Base-by-base conservation (phyloP, 1,284 basidiomycete species). In the Naganishia sp. region DNA sequence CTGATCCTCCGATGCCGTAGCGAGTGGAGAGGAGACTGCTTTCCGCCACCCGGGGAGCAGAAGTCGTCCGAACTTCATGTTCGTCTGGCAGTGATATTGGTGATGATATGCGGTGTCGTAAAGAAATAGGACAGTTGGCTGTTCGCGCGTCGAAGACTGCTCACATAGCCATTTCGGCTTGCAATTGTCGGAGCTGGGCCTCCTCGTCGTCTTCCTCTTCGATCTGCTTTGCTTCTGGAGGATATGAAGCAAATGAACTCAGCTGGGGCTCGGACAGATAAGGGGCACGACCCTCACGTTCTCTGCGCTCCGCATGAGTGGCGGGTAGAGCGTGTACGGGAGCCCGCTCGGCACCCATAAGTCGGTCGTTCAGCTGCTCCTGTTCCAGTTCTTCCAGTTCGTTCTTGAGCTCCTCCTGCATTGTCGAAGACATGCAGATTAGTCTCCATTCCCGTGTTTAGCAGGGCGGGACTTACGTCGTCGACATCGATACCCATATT, bases 351-450 rank as follows among this genome's bases (percentile, higher is more conserved):
- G 94, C 94, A 33, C 89, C 92, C 69, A 86, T 87, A 72, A 99
- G 82, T 72, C 91, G 84, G 68, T 90, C 88, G 81, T 97, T 90
- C 72, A 99, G 84, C 75, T 90, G 87, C 67, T 94, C 91, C 79
- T 97, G 89, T 80, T 98, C 94, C 64, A 99, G 83, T 46, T 93
- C 90, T 39, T 89, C 90, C 45, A 99, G 82, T 77, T 99, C 91
- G 48, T 85, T 84, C 75, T 86, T 86, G 69, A 99, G 84, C 52
- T 90, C 90, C 69, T 91, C 90, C 88, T 96, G 77, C 53, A 69
- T 56, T 13, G 36, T 39, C 36, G 13, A 13, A 39, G 13, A 39
- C 36, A 13, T 39, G 4, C 36, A 39, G 36, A 13, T 39, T 13
- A 39, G 13, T 39, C 13, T 13, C 36, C 10, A 10, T 39, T 23